Percentiles rank a stretch among this genome's conserved stretches.
Evolutionary conservation across 495 filamentous ascomycete genomes (phyloP).

Genomic region (Parachaetomium inaequale): DNA sequence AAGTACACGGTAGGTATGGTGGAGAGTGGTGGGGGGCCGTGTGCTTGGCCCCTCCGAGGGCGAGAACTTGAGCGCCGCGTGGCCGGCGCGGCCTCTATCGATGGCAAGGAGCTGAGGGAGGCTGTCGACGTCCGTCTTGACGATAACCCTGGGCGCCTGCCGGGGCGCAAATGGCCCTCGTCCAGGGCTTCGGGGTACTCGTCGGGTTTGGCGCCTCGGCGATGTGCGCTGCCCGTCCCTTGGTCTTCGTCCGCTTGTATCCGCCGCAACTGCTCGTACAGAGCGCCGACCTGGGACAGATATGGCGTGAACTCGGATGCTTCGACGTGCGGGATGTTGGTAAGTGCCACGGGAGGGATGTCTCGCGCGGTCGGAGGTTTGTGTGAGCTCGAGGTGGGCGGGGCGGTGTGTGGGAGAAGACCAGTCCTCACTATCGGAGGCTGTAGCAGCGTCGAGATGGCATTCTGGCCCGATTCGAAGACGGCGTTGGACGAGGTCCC

Average conservation of each 20-base stretch:
- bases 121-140: slow-evolving; percentile 46
- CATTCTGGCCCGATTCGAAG: slow-evolving; percentile 77
- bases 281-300: slow-evolving; percentile 70
- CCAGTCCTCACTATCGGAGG: slow-evolving; percentile 87
- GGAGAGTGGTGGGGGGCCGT: slow-evolving; percentile 77
- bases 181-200: slow-evolving; percentile 48
- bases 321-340: slow-evolving; percentile 83
- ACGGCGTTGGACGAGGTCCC: slow-evolving; percentile 57
- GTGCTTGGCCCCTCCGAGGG: slow-evolving; percentile 47
- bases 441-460: slow-evolving; percentile 90
- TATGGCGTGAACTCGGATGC: slow-evolving; percentile 76
- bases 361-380: slow-evolving; percentile 85
- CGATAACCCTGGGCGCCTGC: slow-evolving; percentile 38
- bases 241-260: slow-evolving; percentile 67
- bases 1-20: slow-evolving; percentile 94
- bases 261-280: slow-evolving; percentile 79
- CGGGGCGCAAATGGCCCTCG: slow-evolving; percentile 43
- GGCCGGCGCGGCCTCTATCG: slow-evolving; percentile 45
- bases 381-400: slow-evolving; percentile 62
- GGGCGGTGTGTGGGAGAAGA: slow-evolving; percentile 67
- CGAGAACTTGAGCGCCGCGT: slow-evolving; percentile 52
- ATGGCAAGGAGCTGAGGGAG: slow-evolving; percentile 47
- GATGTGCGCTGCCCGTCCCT: slow-evolving; percentile 41
- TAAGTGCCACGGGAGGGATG: slow-evolving; percentile 90
- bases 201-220: slow-evolving; percentile 46